phyloP scores from a whole-genome alignment of 352 stramenopile genomes.

The Phytophthora citricola region DNA sequence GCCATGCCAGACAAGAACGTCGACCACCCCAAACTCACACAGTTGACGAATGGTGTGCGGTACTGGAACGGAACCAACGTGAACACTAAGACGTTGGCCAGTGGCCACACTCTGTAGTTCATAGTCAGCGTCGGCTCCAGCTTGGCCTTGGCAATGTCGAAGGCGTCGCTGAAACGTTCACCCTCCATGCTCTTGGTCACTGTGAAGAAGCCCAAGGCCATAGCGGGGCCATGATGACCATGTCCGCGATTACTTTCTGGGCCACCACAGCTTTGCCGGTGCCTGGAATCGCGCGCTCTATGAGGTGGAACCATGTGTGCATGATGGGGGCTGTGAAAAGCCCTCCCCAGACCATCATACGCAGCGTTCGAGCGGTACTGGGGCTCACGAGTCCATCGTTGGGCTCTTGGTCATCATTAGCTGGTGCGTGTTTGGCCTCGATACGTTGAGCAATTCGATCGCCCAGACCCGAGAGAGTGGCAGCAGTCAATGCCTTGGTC shows the following conservation, averaged over 20 bases:
- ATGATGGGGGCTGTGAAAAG: slow-evolving; percentile 87
- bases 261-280: slow-evolving; percentile 33
- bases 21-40: slow-evolving; percentile 58
- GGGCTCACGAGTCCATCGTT: slow-evolving; percentile 19
- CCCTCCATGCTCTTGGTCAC: slow-evolving; percentile 52
- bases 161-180: slow-evolving; percentile 36
- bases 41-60: slow-evolving; percentile 61
- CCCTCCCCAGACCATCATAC: slow-evolving; percentile 90
- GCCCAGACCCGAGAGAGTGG: slow-evolving; percentile 49
- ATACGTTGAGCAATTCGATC: slow-evolving; percentile 58
- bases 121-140: slow-evolving; percentile 42
- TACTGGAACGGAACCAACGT: slow-evolving; percentile 56
- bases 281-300: slow-evolving; percentile 63
- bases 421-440: slow-evolving; percentile 15
- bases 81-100: slow-evolving; percentile 60
- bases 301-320: slow-evolving; percentile 90
- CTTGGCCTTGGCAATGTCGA: slow-evolving; percentile 45
- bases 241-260: slow-evolving; percentile 54
- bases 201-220: slow-evolving; percentile 51
- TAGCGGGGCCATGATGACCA: slow-evolving; percentile 50
- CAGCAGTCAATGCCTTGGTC: slow-evolving; percentile 61
- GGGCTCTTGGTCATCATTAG: slow-evolving; percentile 5
- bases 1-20: slow-evolving; percentile 57
- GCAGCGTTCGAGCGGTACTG: slow-evolving; percentile 52
- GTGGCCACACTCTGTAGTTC: slow-evolving; percentile 61